Evolutionary conservation across 768 basidiomycete species (phyloP), one percentile per base, ranked within the genome.

Genomic region (Leucosporidium scottii): DNA sequence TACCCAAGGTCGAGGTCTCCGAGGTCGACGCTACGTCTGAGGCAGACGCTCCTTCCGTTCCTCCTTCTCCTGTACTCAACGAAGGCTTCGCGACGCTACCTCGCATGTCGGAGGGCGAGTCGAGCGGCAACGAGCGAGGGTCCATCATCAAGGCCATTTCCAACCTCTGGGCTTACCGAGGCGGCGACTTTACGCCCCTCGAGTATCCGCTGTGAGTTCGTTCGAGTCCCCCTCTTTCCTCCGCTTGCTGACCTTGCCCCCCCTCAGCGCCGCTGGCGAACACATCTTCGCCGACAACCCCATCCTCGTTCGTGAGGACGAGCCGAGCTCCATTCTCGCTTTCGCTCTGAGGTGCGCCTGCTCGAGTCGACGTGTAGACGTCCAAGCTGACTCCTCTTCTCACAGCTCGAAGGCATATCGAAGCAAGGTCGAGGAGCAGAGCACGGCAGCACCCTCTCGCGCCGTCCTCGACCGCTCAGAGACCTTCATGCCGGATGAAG

Each of bases 251-350:
- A n/a, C 15, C 21, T 30, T 49, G 49, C 4, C 20, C 27, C 15
- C 31, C 36, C 30, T 31, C 65, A 78, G 77, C 12, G 73, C 75
- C 25, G 74, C 77, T 1, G 70, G 77, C 1, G 93, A 97, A 74
- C 92, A 98, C 75, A 87, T 98, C 58, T 97, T 96, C 80, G 84
- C 90, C 48, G 93, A 94, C 75, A 92, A 91, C 21, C 87, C 88
- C 3, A 93, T 98, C 85, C 87, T 97, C 60, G 88, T 99, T 25
- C 84, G 94, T 25, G 92, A 92, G 25, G 93, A 97, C 77, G 96
- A 99, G 76, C 96, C 94, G 3, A 96, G 93, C 0, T 97, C 94
- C 23, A 96, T 98, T 75, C 93, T 98, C 71, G 93, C 96, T 10
- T 86, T 97, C 65, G 91, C 92, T 8, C 79, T 99, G 59, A 90